Conservation (phyloP, 2,329 filamentous ascomycete genomes). For the Monilinia fructicola region DNA sequence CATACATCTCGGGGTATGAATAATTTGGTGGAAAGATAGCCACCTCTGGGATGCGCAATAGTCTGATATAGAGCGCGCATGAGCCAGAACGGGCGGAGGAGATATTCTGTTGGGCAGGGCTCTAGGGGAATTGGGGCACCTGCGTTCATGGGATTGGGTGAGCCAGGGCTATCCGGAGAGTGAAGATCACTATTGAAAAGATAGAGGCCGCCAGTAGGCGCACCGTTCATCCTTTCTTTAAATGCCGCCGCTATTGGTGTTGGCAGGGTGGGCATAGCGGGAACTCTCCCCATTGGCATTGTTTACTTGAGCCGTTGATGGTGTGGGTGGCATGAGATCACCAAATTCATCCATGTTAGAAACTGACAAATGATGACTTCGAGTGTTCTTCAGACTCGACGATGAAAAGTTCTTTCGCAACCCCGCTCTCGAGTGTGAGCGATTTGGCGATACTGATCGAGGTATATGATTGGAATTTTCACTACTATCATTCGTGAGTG, state of each 20-base stretch:
- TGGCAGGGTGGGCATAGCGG: slow-evolving; percentile 62
- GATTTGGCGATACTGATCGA: slow-evolving; percentile 55
- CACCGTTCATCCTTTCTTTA: slow-evolving; percentile 55
- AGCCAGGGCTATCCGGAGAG: slow-evolving; percentile 61
- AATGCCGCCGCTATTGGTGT: slow-evolving; percentile 67
- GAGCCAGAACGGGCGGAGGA: slow-evolving; percentile 95
- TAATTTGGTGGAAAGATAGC: slow-evolving; percentile 85
- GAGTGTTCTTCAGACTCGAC: slow-evolving; percentile 68
- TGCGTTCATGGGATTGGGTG: slow-evolving; percentile 59
- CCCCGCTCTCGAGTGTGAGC: slow-evolving; percentile 45
- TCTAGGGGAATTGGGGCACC: slow-evolving; percentile 79
- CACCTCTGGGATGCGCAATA: slow-evolving; percentile 84
- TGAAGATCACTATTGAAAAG: slow-evolving; percentile 85
- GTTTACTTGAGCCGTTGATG: slow-evolving; percentile 54
- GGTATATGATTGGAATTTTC: slow-evolving; percentile 39
- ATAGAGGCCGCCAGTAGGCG: slow-evolving; percentile 66
- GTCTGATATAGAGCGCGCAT: slow-evolving; percentile 95
- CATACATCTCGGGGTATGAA: slow-evolving; percentile 93
- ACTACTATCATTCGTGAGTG: slow-evolving; percentile 37
- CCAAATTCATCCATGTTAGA: slow-evolving; percentile 56
- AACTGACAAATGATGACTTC: slow-evolving; percentile 70
- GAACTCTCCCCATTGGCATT: slow-evolving; percentile 49
- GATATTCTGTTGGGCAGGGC: slow-evolving; percentile 82
- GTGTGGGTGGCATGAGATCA: slow-evolving; percentile 71
- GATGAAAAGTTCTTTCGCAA: slow-evolving; percentile 70